Evolutionary conservation across 129 eudicot genomes (phyloP).

Genomic region (Flaveria robusta): DNA sequence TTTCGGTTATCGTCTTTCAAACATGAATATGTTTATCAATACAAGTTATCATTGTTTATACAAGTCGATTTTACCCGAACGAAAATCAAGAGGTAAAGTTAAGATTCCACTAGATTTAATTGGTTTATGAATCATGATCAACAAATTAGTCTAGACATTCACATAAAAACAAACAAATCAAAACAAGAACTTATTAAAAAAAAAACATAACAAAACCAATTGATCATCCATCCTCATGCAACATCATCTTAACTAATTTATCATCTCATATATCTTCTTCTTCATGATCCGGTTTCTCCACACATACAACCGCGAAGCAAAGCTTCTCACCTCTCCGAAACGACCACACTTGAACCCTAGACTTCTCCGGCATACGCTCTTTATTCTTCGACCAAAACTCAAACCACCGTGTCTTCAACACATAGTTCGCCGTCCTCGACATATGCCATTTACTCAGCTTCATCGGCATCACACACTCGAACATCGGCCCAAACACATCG

Average conservation of each 20-base stretch:
- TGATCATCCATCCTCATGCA: too few relatives aligned
- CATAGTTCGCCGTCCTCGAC: not conserved
- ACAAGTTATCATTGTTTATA: too few relatives aligned
- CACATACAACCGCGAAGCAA: slow-evolving; percentile 11
- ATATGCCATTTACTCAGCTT: slow-evolving; percentile 15
- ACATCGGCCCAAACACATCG: slow-evolving; percentile 21
- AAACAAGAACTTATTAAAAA: not conserved
- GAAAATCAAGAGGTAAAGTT: too few relatives aligned
- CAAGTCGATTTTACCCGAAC: too few relatives aligned
- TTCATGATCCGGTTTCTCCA: not conserved
- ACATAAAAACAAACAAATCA: not conserved
- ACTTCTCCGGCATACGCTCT: not conserved
- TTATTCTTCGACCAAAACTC: not conserved
- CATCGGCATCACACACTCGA: slow-evolving; percentile 3
- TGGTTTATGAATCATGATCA: too few relatives aligned
- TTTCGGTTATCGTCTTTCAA: too few relatives aligned
- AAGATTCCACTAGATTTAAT: too few relatives aligned
- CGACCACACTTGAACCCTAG: slow-evolving; percentile 29
- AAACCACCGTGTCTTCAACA: slow-evolving; percentile 19
- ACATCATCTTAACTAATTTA: too few relatives aligned
- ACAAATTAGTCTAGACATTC: not conserved
- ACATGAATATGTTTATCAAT: too few relatives aligned
- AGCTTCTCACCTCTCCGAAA: not conserved
- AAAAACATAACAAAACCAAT: not conserved
- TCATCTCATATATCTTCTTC: not conserved